Conservation (phyloP, 2,329 filamentous ascomycete species). For the Talaromyces sp. region DNA sequence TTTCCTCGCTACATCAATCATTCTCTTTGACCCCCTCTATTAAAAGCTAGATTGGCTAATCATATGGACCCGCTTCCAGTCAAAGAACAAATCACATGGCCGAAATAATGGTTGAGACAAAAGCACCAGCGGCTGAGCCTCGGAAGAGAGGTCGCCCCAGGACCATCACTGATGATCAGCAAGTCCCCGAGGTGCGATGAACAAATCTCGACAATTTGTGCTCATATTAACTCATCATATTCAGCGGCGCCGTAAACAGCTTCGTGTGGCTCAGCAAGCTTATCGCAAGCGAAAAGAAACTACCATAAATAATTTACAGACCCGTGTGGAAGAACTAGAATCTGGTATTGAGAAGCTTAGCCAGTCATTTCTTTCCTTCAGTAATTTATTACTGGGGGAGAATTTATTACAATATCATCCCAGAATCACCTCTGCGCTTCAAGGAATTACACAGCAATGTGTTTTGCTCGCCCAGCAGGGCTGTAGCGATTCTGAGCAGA, state of each 20-base stretch:
- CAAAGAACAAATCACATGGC: too few species aligned
- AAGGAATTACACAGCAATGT: slow-evolving; percentile 27
- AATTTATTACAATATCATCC: slow-evolving; percentile 20
- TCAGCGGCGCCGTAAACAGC: slow-evolving; percentile 31
- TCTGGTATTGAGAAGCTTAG: slow-evolving; percentile 27
- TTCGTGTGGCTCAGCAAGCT: slow-evolving; percentile 29
- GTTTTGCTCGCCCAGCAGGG: slow-evolving; percentile 25
- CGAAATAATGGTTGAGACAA: neutral
- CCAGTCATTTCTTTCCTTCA: slow-evolving; percentile 30
- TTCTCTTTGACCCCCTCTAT: neutral
- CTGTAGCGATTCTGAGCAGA: slow-evolving; percentile 14
- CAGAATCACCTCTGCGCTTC: slow-evolving; percentile 22
- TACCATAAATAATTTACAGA: slow-evolving; percentile 27
- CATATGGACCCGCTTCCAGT: too few species aligned
- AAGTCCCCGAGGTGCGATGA: slow-evolving; percentile 26
- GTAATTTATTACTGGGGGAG: slow-evolving; percentile 26
- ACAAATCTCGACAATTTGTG: neutral
- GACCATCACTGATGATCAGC: slow-evolving; percentile 21
- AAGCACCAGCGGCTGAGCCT: slow-evolving; percentile 8
- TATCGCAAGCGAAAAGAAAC: slow-evolving; percentile 31
- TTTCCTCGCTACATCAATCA: neutral
- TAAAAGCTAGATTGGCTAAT: neutral
- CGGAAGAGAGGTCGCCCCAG: slow-evolving; percentile 31
- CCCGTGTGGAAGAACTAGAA: slow-evolving; percentile 27
- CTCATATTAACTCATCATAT: slow-evolving; percentile 9